Evolutionary conservation across 75 land plant species (phyloP).

Genomic region (Cupressus sempervirens): DNA sequence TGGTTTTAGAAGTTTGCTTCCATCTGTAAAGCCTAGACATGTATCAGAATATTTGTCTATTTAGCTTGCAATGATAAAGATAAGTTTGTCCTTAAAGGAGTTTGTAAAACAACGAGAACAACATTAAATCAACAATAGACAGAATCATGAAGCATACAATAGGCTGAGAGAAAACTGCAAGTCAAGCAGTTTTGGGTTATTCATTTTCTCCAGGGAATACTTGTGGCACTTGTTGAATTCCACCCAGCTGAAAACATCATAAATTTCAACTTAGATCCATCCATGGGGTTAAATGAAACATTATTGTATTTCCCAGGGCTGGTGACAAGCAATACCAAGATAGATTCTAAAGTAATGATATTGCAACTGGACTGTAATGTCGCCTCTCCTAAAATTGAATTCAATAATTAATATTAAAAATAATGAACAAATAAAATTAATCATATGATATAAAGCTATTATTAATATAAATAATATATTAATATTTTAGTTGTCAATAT

Average conservation of each 20-base stretch:
- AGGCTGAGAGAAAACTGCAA: background rate
- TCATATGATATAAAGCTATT: too few relatives aligned
- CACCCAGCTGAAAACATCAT: background rate
- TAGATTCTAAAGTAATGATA: background rate
- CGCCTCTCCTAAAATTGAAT: too few relatives aligned
- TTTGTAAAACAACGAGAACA: background rate
- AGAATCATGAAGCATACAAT: background rate
- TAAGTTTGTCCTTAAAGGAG: background rate
- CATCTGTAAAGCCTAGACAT: background rate
- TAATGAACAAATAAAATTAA: too few relatives aligned
- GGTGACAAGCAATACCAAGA: background rate
- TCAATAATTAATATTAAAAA: too few relatives aligned
- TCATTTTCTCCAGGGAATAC: background rate
- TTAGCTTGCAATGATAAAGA: background rate
- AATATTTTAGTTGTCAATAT: too few relatives aligned
- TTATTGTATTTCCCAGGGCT: background rate
- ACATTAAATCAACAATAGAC: background rate
- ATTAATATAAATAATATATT: too few relatives aligned
- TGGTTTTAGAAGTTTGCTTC: background rate
- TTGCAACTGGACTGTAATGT: background rate
- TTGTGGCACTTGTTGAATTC: background rate
- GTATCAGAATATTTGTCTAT: background rate
- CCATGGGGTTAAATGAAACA: background rate
- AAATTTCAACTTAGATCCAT: background rate
- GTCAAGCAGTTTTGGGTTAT: background rate